Percentiles rank a stretch among this genome's conserved stretches.
These are phyloP conservation scores for Cyanodermella asteris DNA, from an alignment of 2,329 filamentous ascomycete genomes.

Conservation along the genomic window DNA sequence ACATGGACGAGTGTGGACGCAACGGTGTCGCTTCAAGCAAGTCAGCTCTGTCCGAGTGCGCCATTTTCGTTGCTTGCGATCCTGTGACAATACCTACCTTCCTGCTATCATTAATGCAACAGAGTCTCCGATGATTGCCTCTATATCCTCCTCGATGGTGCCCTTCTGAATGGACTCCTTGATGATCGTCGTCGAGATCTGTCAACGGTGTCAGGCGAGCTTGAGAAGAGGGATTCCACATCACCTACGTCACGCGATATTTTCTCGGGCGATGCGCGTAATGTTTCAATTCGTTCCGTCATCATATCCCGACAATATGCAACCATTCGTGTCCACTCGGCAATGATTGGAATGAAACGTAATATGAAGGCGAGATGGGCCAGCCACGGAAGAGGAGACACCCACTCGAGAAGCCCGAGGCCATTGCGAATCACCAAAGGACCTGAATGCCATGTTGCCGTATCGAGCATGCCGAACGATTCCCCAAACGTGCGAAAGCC, in stretches of 20 bases:
- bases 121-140: neutral
- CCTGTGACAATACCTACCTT: neutral
- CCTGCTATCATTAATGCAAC: neutral
- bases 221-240: neutral
- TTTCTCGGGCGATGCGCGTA: neutral
- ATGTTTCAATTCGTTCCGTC: constrained; percentile 1
- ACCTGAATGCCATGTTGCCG: constrained; percentile 5
- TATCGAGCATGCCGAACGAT: constrained; percentile 8
- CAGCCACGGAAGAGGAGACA: neutral
- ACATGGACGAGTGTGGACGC: neutral
- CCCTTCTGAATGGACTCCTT: neutral
- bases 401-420: neutral
- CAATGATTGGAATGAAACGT: neutral
- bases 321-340: neutral
- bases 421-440: constrained; percentile 5
- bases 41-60: neutral
- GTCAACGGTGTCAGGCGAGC: neutral
- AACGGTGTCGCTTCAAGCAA: neutral
- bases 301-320: neutral
- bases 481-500: constrained; percentile 8
- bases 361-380: neutral
- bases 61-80: neutral
- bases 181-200: neutral
- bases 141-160: neutral
- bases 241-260: neutral